Conservation (phyloP, 148 eudicot genomes). For the Arctostaphylos glauca region DNA sequence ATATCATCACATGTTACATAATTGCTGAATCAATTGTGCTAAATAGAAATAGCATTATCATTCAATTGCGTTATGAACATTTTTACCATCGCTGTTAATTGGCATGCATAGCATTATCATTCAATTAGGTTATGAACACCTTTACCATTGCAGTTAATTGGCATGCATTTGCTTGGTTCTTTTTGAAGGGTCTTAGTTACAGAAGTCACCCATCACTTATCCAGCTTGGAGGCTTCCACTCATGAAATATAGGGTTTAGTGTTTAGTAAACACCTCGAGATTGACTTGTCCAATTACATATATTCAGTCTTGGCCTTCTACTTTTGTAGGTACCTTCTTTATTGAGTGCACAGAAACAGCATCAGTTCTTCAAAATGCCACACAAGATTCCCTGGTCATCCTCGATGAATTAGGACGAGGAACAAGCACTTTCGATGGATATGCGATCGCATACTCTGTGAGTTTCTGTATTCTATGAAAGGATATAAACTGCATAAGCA, state of each 20-base stretch:
- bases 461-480: slow-evolving; percentile 25
- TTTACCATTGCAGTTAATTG: not conserved
- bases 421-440: slow-evolving; percentile 98
- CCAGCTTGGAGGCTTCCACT: not conserved
- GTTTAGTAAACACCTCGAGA: not conserved
- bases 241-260: not conserved
- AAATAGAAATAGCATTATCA: not conserved
- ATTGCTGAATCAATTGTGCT: not conserved
- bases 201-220: not conserved
- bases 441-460: slow-evolving; percentile 98
- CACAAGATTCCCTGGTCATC: slow-evolving; percentile 87
- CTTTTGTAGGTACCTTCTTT: slow-evolving; percentile 84
- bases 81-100: not conserved
- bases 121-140: not conserved
- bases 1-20: no score
- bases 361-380: slow-evolving; percentile 89
- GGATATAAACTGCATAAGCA: not conserved
- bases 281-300: not conserved
- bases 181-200: not conserved
- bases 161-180: not conserved
- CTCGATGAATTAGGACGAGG: slow-evolving; percentile 99
- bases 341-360: slow-evolving; percentile 99
- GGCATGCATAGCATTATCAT: not conserved
- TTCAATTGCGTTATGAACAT: not conserved
- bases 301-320: not conserved